phyloP scores from a whole-genome alignment of 768 basidiomycete species.

The Scleroderma bovista region DNA sequence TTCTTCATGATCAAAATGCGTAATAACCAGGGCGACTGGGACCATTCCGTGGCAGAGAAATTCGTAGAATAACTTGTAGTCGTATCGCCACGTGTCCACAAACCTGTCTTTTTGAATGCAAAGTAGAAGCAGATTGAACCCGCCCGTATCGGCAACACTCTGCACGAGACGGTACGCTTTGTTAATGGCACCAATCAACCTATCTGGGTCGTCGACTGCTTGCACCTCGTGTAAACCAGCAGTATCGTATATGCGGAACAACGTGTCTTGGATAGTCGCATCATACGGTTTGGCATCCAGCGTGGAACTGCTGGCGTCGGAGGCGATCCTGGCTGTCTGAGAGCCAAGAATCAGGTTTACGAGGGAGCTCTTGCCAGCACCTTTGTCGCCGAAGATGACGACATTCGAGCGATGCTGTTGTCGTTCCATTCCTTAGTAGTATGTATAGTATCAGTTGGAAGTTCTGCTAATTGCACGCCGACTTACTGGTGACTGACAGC shows the following conservation, averaged over 20 bases:
- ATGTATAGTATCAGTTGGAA: too few species aligned
- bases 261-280: slow-evolving; percentile 12
- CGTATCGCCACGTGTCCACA: slow-evolving; percentile 19
- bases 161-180: slow-evolving; percentile 26
- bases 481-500: too few species aligned
- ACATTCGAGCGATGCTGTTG: slow-evolving; percentile 12
- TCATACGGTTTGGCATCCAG: slow-evolving; percentile 21
- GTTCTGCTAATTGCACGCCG: too few species aligned
- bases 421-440: too few species aligned
- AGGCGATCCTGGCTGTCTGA: slow-evolving; percentile 20
- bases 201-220: slow-evolving; percentile 1
- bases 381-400: slow-evolving; percentile 37
- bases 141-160: slow-evolving; percentile 22
- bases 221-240: slow-evolving; percentile 22
- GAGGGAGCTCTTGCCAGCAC: slow-evolving; percentile 37
- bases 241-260: slow-evolving; percentile 30
- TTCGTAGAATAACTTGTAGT: slow-evolving; percentile 32
- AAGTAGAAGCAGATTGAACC: slow-evolving; percentile 36
- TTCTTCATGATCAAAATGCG: slow-evolving; percentile 29
- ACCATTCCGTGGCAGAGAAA: slow-evolving; percentile 34
- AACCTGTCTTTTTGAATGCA: slow-evolving; percentile 29
- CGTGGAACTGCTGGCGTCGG: slow-evolving; percentile 28
- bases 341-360: slow-evolving; percentile 34
- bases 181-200: slow-evolving; percentile 14
- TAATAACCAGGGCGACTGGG: slow-evolving; percentile 35